phyloP scores from a whole-genome alignment of 2,329 filamentous ascomycete genomes.

The Zopfia rhizophila region DNA sequence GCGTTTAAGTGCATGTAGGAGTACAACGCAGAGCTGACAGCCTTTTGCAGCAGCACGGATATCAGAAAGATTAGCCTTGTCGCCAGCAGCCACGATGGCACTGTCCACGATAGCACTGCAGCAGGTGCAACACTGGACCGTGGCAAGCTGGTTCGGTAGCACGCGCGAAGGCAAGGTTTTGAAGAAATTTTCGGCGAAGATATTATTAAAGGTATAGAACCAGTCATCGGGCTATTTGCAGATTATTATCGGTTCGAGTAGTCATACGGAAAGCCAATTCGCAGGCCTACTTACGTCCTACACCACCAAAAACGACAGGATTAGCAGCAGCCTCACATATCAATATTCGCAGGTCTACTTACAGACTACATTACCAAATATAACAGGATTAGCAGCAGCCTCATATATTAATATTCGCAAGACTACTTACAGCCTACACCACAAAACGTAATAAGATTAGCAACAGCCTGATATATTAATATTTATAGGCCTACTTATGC shows the following conservation, averaged over 20 bases:
- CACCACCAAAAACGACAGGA: too few relatives aligned
- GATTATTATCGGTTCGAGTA: conserved; percentile 11
- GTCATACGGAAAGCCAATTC: too few relatives aligned
- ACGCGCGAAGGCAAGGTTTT: conserved; percentile 5
- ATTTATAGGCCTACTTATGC: conserved; percentile 6
- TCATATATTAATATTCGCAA: background rate
- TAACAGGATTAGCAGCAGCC: too few relatives aligned
- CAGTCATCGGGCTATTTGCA: conserved; percentile 16
- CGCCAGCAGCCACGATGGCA: background rate
- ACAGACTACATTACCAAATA: conserved; percentile 9
- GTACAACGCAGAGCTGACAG: conserved; percentile 15
- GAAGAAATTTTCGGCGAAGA: conserved; percentile 16
- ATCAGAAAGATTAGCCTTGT: conserved; percentile 15
- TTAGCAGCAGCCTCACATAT: conserved; percentile 9
- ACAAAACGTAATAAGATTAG: too few relatives aligned
- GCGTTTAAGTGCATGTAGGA: conserved; percentile 11
- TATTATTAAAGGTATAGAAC: conserved; percentile 14
- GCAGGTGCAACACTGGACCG: conserved; percentile 14
- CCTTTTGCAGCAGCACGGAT: conserved; percentile 12
- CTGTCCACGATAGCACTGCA: conserved; percentile 14
- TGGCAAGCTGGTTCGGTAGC: conserved; percentile 6
- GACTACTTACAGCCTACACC: conserved; percentile 3
- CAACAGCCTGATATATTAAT: conserved; percentile 7
- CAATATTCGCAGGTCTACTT: conserved; percentile 8
- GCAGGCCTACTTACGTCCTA: too few relatives aligned